Percentiles rank a stretch among this genome's conserved stretches.
Conservation (phyloP, 2,329 filamentous ascomycete genomes). For the Aureobasidium subglaciale region DNA sequence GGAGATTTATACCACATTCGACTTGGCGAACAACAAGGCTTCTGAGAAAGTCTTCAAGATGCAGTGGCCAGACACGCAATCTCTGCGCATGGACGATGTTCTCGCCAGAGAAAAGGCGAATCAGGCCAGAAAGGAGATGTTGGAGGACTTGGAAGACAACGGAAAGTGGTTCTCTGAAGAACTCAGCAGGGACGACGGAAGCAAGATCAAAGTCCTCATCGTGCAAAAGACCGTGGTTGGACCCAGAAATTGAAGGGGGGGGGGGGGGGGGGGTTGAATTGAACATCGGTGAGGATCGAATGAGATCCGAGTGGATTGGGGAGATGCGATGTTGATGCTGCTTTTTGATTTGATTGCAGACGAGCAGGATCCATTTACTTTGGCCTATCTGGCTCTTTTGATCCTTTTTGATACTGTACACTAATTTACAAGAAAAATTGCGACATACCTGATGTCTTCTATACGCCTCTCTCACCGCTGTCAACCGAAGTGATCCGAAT, state of each 20-base stretch:
- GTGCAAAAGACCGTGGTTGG: background rate
- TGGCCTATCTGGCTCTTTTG: background rate
- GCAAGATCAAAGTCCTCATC: background rate
- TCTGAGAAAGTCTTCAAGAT: background rate
- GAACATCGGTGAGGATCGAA: too few relatives aligned
- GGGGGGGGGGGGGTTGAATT: too few relatives aligned
- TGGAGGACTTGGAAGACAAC: slow-evolving; percentile 3
- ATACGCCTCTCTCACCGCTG: background rate
- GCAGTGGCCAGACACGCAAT: background rate
- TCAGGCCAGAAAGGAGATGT: background rate
- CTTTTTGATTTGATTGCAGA: too few relatives aligned
- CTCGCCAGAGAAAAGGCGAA: background rate
- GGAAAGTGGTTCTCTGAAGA: background rate
- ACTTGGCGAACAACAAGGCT: slow-evolving; percentile 7
- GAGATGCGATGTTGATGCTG: too few relatives aligned
- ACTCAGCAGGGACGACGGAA: background rate
- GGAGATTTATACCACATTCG: slow-evolving; percentile 11
- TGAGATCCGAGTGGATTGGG: too few relatives aligned
- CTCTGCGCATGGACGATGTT: background rate
- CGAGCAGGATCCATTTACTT: background rate
- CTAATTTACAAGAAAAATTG: background rate
- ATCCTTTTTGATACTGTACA: background rate
- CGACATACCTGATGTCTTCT: background rate
- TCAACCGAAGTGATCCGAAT: background rate
- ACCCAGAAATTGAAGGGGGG: slow-evolving; percentile 9